These are phyloP conservation scores for Aspergillus viridinutans DNA, from an alignment of 2,329 filamentous ascomycete species.

Conservation along the genomic window DNA sequence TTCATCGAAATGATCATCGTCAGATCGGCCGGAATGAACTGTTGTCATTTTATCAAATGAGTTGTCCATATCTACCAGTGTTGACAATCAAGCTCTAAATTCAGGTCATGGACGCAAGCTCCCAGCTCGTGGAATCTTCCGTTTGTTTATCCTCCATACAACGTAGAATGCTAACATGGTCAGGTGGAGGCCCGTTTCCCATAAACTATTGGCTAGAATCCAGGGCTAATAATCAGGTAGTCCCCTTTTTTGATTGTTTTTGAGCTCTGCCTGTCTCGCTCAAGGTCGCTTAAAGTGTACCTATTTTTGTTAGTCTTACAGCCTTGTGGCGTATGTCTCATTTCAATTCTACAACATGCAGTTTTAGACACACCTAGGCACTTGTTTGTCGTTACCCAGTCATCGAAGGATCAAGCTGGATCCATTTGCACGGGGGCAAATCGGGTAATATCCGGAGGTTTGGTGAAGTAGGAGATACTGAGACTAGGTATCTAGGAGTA, in stretches of 20 bases:
- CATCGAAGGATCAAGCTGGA: neutral
- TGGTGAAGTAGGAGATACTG: neutral
- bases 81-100: neutral
- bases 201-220: neutral
- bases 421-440: neutral
- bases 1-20: constrained; percentile 13
- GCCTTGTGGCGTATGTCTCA: neutral
- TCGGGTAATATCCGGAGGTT: constrained; percentile 6
- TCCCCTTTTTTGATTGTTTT: neutral
- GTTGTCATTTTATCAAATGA: neutral
- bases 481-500: neutral
- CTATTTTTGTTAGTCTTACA: neutral
- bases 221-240: neutral
- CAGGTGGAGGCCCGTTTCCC: neutral
- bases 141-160: neutral
- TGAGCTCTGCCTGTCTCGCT: neutral
- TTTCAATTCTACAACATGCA: neutral
- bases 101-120: neutral
- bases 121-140: neutral
- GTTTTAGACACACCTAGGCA: neutral
- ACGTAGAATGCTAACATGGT: neutral
- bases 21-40: neutral
- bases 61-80: neutral
- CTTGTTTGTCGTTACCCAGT: too few relatives aligned
- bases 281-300: neutral